A percentile compares a stretch with the other conserved stretches of the same genome.
Evolutionary conservation across 2,329 filamentous ascomycete genomes (phyloP).

Genomic region (Chrysosporium keratinophilum): DNA sequence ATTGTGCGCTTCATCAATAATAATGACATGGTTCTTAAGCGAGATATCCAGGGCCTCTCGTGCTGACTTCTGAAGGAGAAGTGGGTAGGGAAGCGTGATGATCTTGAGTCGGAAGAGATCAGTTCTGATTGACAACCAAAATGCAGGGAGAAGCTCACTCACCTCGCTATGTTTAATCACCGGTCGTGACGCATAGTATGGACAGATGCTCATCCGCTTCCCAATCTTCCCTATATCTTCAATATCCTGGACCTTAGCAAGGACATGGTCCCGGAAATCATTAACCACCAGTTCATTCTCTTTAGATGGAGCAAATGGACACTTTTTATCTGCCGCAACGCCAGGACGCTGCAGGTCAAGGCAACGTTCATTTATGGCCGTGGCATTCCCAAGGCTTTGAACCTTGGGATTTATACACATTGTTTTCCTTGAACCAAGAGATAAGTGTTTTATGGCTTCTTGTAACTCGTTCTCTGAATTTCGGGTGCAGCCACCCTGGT

Average conservation of each 20-base stretch:
- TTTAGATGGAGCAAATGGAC: conserved; percentile 66
- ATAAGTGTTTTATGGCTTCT: conserved; percentile 66
- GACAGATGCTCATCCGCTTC: conserved; percentile 69
- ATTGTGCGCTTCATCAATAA: conserved; percentile 96
- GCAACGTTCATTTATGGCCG: conserved; percentile 88
- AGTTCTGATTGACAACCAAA: not conserved
- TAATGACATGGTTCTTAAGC: conserved; percentile 77
- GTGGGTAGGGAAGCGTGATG: conserved; percentile 80
- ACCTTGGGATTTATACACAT: conserved; percentile 84
- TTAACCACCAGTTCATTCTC: conserved; percentile 62
- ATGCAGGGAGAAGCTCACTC: conserved; percentile 13
- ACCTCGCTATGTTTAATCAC: conserved; percentile 71
- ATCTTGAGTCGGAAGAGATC: conserved; percentile 42
- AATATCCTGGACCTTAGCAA: conserved; percentile 83
- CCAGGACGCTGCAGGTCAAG: conserved; percentile 73
- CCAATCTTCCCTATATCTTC: conserved; percentile 78
- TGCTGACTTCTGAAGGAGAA: conserved; percentile 77
- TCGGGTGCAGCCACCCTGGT: conserved; percentile 13
- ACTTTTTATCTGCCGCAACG: conserved; percentile 54
- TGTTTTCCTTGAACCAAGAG: conserved; percentile 76
- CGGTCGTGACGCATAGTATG: conserved; percentile 88
- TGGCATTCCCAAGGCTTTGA: conserved; percentile 54
- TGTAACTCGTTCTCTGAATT: conserved; percentile 25
- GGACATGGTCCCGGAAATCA: conserved; percentile 71
- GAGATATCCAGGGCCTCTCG: conserved; percentile 79